These are phyloP conservation scores for Trichosanthes truncata DNA, from an alignment of 306 rosid genomes.

Conservation along the genomic window DNA sequence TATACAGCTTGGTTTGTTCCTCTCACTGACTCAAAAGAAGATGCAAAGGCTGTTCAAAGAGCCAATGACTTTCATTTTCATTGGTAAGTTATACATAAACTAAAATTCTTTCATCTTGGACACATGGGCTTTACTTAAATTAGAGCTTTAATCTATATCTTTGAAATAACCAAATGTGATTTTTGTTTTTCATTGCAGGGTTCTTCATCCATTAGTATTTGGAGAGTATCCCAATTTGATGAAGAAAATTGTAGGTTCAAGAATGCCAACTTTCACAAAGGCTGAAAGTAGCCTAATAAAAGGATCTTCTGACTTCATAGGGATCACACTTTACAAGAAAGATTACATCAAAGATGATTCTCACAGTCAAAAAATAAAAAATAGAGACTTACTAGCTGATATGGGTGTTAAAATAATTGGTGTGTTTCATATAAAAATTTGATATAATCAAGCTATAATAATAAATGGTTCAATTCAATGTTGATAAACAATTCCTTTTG, in stretches of 20 bases:
- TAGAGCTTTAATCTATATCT: too few relatives aligned
- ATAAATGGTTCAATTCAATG: too few relatives aligned
- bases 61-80: conserved; percentile 26
- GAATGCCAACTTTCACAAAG: conserved; percentile 43
- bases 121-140: too few relatives aligned
- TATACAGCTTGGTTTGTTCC: conserved; percentile 25
- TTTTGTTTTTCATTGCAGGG: conserved; percentile 27
- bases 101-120: too few relatives aligned
- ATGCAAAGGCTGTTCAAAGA: conserved; percentile 34
- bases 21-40: conserved; percentile 27
- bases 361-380: conserved; percentile 6
- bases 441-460: too few relatives aligned
- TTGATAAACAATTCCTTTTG: too few relatives aligned
- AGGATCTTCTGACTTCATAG: conserved; percentile 56
- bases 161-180: too few relatives aligned
- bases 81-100: conserved; percentile 7
- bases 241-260: conserved; percentile 43
- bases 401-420: conserved; percentile 14
- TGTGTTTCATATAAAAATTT: too few relatives aligned
- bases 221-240: conserved; percentile 58
- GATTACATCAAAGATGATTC: conserved; percentile 24
- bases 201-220: conserved; percentile 45
- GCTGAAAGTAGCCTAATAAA: conserved; percentile 33
- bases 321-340: conserved; percentile 29
- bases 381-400: conserved; percentile 29